Evolutionary conservation across 495 filamentous ascomycete genomes (phyloP), one percentile per base, ranked within the genome.

Genomic region (Podospora conica): DNA sequence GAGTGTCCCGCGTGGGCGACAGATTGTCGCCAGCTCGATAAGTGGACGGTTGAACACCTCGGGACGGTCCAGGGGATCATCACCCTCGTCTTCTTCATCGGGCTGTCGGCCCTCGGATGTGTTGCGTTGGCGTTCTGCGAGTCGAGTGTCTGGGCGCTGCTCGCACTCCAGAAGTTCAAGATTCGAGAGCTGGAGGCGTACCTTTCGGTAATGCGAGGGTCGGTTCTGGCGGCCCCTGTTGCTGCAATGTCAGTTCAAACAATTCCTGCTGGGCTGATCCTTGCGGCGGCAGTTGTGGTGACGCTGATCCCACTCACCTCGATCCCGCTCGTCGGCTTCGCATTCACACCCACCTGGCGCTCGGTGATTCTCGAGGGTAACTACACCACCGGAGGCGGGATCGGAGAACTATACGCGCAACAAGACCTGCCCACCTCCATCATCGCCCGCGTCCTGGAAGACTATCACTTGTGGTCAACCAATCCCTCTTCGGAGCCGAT

Each of bases 51-150:
- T 0, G 64, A 69, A 6, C 65, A 76, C 53, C 69, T 76, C 15
- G 66, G 65, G 3, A 73, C 68, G 7, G 63, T 76, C 22, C 74
- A 76, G 63, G 72, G 71, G 1, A 65, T 74, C 55, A 71, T 74
- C 60, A 71, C 74, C 8, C 25, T 73, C 28, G 22, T 76, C 4
- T 76, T 70, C 59, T 55, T 69, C 10, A 68, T 73, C 24, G 74
- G 74, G 12, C 55, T 76, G 58, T 53, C 62, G 10, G 66, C 69
- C 1, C 60, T 76, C 21, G 68, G 68, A 5, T 68, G 67, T 58
- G 68, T 65, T 3, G 68, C 68, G 2, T 62, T 72, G 4, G 29
- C 63, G 10, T 23, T 73, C 0, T 71, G 70, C 57, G 72, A 76
- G 61, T 58, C 66, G 21, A 66, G 69, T 0, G 55, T 74, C 4